Conservation (phyloP, 169 alveolate genomes). For the Plasmodium vinckei region DNA sequence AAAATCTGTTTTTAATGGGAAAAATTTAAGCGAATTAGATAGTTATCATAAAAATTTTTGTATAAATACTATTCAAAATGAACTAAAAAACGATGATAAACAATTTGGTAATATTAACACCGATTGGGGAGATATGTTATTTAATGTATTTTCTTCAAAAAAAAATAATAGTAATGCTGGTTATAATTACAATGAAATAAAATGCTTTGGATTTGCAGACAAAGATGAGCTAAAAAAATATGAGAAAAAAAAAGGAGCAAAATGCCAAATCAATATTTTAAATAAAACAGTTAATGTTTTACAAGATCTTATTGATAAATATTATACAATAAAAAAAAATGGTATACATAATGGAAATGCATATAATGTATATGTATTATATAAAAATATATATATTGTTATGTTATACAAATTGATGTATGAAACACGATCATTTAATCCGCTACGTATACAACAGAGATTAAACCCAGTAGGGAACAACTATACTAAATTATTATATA, state of each 20-base stretch:
- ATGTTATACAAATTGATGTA: slow-evolving; percentile 56
- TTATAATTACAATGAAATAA: slow-evolving; percentile 31
- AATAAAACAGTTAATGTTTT: slow-evolving; percentile 27
- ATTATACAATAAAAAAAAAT: slow-evolving; percentile 30
- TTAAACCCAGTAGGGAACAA: slow-evolving; percentile 46
- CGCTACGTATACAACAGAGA: slow-evolving; percentile 52
- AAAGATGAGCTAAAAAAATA: slow-evolving; percentile 49
- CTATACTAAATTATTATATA: slow-evolving; percentile 60
- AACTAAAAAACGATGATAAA: slow-evolving; percentile 8
- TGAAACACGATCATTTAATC: slow-evolving; percentile 53
- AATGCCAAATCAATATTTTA: slow-evolving; percentile 38
- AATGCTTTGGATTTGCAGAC: slow-evolving; percentile 72
- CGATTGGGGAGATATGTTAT: slow-evolving; percentile 57
- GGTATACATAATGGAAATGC: slow-evolving; percentile 69
- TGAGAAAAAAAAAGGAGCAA: slow-evolving; percentile 41
- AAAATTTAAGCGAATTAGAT: slow-evolving; percentile 60
- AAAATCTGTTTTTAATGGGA: slow-evolving; percentile 33
- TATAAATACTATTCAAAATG: slow-evolving; percentile 27
- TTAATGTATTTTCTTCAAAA: slow-evolving; percentile 43
- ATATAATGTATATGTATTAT: slow-evolving; percentile 23
- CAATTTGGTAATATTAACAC: slow-evolving; percentile 34
- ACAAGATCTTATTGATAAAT: slow-evolving; percentile 60
- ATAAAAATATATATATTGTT: slow-evolving; percentile 44
- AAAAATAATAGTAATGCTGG: slow-evolving; percentile 29
- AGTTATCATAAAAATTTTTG: slow-evolving; percentile 43